Evolutionary conservation across 2,329 filamentous ascomycete species (phyloP).

Genomic region (Clonostachys sp.): DNA sequence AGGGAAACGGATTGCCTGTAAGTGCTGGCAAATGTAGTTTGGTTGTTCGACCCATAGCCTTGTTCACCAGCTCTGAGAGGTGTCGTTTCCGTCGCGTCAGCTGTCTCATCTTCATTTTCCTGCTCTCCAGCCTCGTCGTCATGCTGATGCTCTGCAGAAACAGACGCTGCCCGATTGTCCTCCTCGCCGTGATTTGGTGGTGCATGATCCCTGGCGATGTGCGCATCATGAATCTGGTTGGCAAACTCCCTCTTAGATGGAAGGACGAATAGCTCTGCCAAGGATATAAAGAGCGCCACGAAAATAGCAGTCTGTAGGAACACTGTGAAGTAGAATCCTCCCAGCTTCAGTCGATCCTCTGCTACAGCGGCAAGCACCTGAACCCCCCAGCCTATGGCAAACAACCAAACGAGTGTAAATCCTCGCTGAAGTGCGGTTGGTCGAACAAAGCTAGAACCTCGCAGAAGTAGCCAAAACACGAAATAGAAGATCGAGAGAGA

Average conservation of each 20-base stretch:
- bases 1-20: conserved; percentile 44
- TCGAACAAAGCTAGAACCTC: conserved; percentile 71
- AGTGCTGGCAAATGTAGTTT: conserved; percentile 49
- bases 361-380: conserved; percentile 70
- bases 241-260: conserved; percentile 68
- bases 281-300: conserved; percentile 67
- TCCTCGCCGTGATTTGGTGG: not conserved
- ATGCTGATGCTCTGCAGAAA: not conserved
- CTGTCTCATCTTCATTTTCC: conserved; percentile 6
- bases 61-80: conserved; percentile 38
- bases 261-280: conserved; percentile 76
- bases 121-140: conserved; percentile 4
- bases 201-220: conserved; percentile 31
- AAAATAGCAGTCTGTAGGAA: conserved; percentile 77
- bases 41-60: conserved; percentile 27
- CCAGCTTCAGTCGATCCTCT: conserved; percentile 70
- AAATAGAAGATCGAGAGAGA: conserved; percentile 78
- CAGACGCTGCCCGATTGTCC: conserved; percentile 1
- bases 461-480: conserved; percentile 76
- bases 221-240: conserved; percentile 46
- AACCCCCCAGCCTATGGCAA: conserved; percentile 66
- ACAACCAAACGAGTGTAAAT: conserved; percentile 83
- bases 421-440: conserved; percentile 83
- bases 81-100: conserved; percentile 42
- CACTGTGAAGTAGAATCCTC: conserved; percentile 74